Percentiles rank a stretch among this genome's conserved stretches.
Conservation (phyloP, 2,329 filamentous ascomycete species). For the Ramularia endophylla region DNA sequence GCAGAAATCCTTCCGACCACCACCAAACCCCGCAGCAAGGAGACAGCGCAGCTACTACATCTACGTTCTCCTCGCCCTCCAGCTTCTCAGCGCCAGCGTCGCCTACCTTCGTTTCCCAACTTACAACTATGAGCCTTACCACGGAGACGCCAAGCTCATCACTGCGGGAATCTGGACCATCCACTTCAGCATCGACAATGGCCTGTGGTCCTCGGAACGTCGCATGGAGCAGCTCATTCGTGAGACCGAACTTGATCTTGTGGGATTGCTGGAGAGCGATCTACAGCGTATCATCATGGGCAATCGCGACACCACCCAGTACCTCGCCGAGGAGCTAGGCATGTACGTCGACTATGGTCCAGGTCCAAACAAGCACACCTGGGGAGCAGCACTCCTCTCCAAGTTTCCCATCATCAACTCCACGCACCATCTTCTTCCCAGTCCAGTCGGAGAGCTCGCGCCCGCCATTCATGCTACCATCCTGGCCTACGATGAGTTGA, state of each 20-base stretch:
- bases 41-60: conserved; percentile 61
- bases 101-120: conserved; percentile 89
- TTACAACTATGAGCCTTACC: conserved; percentile 87
- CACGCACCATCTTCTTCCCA: conserved; percentile 90
- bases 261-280: conserved; percentile 91
- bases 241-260: conserved; percentile 93
- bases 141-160: conserved; percentile 76
- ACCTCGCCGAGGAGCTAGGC: conserved; percentile 88
- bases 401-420: conserved; percentile 98
- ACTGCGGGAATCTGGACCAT: conserved; percentile 99
- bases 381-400: conserved; percentile 86
- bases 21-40: conserved; percentile 42
- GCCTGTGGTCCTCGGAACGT: conserved; percentile 97
- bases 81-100: conserved; percentile 71
- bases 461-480: conserved; percentile 96
- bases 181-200: conserved; percentile 95
- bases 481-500: conserved; percentile 79
- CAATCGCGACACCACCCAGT: conserved; percentile 93
- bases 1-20: conserved; percentile 26
- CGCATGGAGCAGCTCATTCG: conserved; percentile 67
- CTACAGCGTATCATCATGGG: conserved; percentile 99
- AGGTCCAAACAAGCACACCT: conserved; percentile 98
- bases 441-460: conserved; percentile 87
- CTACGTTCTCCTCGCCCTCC: conserved; percentile 67
- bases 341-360: conserved; percentile 99